phyloP scores from a whole-genome alignment of 2,329 filamentous ascomycete genomes.

The Curvularia hawaiiensis region DNA sequence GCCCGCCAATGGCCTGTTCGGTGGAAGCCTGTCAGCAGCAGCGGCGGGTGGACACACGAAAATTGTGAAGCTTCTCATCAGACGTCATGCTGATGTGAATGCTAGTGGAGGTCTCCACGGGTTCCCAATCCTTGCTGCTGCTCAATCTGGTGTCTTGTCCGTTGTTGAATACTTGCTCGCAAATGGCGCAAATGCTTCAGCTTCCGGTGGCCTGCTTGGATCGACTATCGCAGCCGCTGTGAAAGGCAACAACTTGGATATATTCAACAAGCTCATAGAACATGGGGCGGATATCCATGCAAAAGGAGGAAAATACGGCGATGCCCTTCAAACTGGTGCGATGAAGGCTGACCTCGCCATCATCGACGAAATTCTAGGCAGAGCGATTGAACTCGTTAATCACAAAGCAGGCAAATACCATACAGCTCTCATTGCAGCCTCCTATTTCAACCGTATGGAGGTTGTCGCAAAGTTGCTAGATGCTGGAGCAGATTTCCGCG shows the following conservation, averaged over 20 bases:
- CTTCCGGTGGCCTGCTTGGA: constrained; percentile 15
- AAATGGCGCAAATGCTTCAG: constrained; percentile 19
- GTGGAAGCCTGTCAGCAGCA: constrained; percentile 20
- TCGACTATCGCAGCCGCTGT: constrained; percentile 25
- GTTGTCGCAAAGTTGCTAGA: constrained; percentile 26
- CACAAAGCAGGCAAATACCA: constrained; percentile 24
- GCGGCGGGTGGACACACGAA: constrained; percentile 12
- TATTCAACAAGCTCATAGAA: constrained; percentile 29
- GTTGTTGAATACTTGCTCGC: constrained; percentile 21
- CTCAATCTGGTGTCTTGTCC: constrained; percentile 15
- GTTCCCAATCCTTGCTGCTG: constrained; percentile 25
- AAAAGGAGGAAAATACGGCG: constrained; percentile 27
- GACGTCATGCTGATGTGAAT: constrained; percentile 25
- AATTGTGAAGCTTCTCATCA: constrained; percentile 20
- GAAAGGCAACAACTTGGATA: constrained; percentile 17
- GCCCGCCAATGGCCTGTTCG: constrained; percentile 22
- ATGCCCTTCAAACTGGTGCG: constrained; percentile 22
- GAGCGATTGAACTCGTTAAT: constrained; percentile 24
- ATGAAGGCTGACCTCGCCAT: constrained; percentile 21
- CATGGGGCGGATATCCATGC: constrained; percentile 27
- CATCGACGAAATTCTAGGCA: constrained; percentile 22
- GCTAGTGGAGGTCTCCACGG: constrained; percentile 23
- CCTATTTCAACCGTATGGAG: constrained; percentile 24
- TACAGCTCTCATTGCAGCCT: constrained; percentile 31
- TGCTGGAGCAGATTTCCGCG: constrained; percentile 24